Base-by-base conservation (phyloP, 2,329 filamentous ascomycete species). In the Penicillium sp. region DNA sequence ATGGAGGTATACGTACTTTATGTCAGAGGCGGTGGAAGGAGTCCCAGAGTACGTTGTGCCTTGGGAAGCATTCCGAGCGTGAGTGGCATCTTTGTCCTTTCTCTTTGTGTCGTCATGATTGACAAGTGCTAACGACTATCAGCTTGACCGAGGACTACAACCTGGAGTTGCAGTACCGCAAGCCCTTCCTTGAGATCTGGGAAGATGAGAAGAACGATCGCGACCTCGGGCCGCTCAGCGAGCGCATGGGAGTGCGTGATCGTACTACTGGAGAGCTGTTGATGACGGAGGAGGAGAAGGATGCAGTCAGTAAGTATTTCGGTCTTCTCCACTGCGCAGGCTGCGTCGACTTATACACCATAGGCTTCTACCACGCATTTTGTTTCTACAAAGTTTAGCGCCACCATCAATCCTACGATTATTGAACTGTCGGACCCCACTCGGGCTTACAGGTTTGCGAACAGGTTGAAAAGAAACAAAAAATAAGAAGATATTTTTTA, bases 11-110 rank as follows among this genome's bases (percentile, higher is more conserved):
- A 95, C 83, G 64, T 98, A 95, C 75, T 95, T 90, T 68, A 82
- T 98, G 48, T 85, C 93, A 61, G 93, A 98, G 71, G 93, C 93
- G 0, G 93, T 98, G 18, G 91, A 97, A 67, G 88, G 90, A 64
- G 88, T 95, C 6, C 91, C 93, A 2, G 93, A 98, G 73, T 98
- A 95, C 66, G 91, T 98, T 1, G 93, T 98, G 1, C 93, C 93
- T 0, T 98, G 93, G 91, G 90, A 95, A 67, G 90, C 90, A 1
- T 97, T 98, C 74, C 88, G 93, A 71, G 90, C 89, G 62, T 75
- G 56, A 63, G 70, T 63, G 33, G 18, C 39, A 11, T 25, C 4
- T 45, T 2, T 3, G 8, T 9, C 8, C 36, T 1, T 29, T 4
- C 6, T 27, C n/a, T 24, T 18, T 6, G 32, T 11, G 3, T 45